These are phyloP conservation scores for Xylariaceae sp. DNA, from an alignment of 2,329 filamentous ascomycete genomes.

Conservation along the genomic window DNA sequence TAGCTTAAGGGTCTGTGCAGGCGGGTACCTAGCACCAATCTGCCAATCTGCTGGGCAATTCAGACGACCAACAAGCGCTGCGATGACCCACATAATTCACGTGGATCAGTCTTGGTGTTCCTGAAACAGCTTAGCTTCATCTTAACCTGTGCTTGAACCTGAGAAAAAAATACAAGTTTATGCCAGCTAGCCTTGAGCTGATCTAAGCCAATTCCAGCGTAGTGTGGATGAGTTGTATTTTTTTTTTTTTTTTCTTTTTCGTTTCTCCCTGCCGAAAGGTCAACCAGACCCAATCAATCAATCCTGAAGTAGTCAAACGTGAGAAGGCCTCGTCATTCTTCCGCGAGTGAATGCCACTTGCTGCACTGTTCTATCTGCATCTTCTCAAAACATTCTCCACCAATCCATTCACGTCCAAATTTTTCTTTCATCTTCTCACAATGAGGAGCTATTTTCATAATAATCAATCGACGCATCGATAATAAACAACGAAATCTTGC, in stretches of 20 bases:
- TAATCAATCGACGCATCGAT: constrained; percentile 32
- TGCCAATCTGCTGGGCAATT: too few species aligned
- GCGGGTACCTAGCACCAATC: too few species aligned
- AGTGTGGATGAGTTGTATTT: constrained; percentile 16
- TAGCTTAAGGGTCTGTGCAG: too few species aligned
- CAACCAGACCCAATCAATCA: constrained; percentile 35
- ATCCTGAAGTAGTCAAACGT: constrained; percentile 26
- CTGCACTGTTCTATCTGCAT: constrained; percentile 20
- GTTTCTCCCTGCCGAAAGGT: constrained; percentile 18
- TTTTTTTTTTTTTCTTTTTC: constrained; percentile 25
- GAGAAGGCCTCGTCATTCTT: constrained; percentile 38
- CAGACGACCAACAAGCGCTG: constrained; percentile 2
- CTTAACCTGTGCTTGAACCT: constrained; percentile 3
- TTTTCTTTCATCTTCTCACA: constrained; percentile 17
- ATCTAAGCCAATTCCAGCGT: constrained; percentile 19
- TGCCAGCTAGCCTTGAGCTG: not conserved
- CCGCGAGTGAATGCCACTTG: constrained; percentile 30
- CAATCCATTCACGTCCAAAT: constrained; percentile 5
- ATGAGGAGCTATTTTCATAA: constrained; percentile 24
- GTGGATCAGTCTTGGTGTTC: constrained; percentile 15
- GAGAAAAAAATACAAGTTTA: too few species aligned
- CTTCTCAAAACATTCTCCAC: constrained; percentile 12
- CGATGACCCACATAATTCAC: not conserved
- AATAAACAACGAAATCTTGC: constrained; percentile 11
- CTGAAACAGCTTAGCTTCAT: constrained; percentile 19